A percentile compares a stretch with the other conserved stretches of the same genome.
Conservation (phyloP, 345 rosid species). For the Eucalyptus regnans region DNA sequence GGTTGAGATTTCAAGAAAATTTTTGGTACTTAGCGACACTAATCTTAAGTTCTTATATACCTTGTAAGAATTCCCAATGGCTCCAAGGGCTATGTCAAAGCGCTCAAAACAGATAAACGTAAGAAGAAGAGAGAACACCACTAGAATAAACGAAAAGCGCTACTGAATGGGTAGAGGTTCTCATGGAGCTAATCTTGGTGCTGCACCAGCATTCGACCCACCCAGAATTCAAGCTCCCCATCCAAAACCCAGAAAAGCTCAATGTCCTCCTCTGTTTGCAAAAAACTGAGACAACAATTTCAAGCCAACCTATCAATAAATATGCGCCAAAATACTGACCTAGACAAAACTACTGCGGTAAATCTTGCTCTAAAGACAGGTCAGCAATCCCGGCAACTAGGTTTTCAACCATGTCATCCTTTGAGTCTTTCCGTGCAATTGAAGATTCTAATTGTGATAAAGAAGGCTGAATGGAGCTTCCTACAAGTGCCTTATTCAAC, state of each 20-base stretch:
- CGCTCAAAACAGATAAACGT: not conserved
- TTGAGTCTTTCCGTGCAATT: not conserved
- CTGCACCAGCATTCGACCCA: not conserved
- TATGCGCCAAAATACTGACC: not conserved
- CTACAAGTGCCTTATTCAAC: not conserved
- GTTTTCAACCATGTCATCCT: not conserved
- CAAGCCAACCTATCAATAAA: not conserved
- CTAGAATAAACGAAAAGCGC: not conserved
- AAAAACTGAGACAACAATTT: not conserved
- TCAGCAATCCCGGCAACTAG: not conserved
- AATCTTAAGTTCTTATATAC: not conserved
- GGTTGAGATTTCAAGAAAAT: not conserved
- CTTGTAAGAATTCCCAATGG: not conserved
- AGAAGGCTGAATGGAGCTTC: not conserved
- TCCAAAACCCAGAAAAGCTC: not conserved
- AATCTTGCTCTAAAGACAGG: not conserved
- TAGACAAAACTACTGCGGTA: not conserved
- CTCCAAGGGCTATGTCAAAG: not conserved
- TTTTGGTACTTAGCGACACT: not conserved
- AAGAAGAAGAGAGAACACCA: not conserved
- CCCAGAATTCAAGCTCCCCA: not conserved
- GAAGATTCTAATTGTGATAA: not conserved
- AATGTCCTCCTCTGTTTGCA: not conserved
- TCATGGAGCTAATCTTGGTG: not conserved
- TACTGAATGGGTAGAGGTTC: not conserved